Conservation (phyloP, 2,329 filamentous ascomycete species). For the Fusarium pseudoanthophilum region DNA sequence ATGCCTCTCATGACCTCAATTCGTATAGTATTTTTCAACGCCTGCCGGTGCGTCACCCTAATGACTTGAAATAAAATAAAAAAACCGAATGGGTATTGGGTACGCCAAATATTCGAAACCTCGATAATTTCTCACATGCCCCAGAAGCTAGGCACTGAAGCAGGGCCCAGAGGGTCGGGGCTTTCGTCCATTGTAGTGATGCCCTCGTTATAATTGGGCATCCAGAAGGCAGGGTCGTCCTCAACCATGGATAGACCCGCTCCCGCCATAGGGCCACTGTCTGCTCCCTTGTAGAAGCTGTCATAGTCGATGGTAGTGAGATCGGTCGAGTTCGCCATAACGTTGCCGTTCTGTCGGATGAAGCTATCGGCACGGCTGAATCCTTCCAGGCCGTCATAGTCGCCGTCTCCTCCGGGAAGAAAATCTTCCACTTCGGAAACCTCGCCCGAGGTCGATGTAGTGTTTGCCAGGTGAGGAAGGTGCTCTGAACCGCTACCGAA, state of each 20-base stretch:
- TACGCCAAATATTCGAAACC: conserved; percentile 43
- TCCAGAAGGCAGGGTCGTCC: conserved; percentile 62
- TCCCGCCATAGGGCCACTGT: conserved; percentile 52
- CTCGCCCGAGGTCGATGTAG: conserved; percentile 72
- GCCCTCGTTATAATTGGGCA: conserved; percentile 57
- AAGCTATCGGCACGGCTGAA: conserved; percentile 55
- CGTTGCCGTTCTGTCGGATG: conserved; percentile 57
- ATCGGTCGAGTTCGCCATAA: conserved; percentile 56
- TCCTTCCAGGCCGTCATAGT: conserved; percentile 57
- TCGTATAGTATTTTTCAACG: conserved; percentile 42
- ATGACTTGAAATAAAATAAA: conserved; percentile 35
- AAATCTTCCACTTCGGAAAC: conserved; percentile 75
- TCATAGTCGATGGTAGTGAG: conserved; percentile 65
- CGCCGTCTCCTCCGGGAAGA: conserved; percentile 59
- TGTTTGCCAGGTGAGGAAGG: conserved; percentile 64
- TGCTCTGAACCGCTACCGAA: conserved; percentile 65
- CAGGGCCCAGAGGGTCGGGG: conserved; percentile 48
- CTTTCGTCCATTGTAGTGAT: conserved; percentile 51
- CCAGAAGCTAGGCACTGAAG: conserved; percentile 50
- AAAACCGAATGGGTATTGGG: conserved; percentile 48
- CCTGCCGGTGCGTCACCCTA: conserved; percentile 41
- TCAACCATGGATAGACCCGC: conserved; percentile 62
- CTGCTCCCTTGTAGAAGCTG: conserved; percentile 63
- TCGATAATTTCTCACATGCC: conserved; percentile 47
- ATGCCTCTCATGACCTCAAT: conserved; percentile 33